A percentile compares a stretch with the other conserved stretches of the same genome.
Evolutionary conservation across 176 grass and related monocot species (phyloP).

Genomic region (Elaeis guineensis): DNA sequence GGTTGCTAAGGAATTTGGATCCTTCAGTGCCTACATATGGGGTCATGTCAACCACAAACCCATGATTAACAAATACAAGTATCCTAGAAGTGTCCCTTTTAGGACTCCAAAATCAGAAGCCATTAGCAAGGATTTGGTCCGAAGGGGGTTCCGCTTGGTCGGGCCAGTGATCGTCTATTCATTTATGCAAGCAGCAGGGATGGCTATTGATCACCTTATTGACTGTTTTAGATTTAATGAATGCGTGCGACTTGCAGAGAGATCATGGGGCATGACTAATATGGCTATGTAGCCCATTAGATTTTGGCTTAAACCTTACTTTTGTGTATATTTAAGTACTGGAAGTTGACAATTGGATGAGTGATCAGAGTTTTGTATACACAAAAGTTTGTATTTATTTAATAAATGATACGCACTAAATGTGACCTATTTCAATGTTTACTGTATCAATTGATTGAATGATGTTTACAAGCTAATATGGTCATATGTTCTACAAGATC

Average conservation of each 20-base stretch:
- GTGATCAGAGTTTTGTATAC: too few species aligned
- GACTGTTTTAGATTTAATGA: slow-evolving; percentile 66
- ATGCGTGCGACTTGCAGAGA: slow-evolving; percentile 54
- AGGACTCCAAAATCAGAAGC: slow-evolving; percentile 82
- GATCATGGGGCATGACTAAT: slow-evolving; percentile 79
- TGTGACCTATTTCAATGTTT: too few species aligned
- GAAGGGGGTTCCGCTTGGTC: slow-evolving; percentile 73
- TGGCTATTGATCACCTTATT: slow-evolving; percentile 82
- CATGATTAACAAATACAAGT: slow-evolving; percentile 56
- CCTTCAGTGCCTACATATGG: slow-evolving; percentile 91
- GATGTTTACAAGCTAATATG: too few species aligned
- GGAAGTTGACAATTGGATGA: too few species aligned
- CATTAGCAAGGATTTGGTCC: slow-evolving; percentile 82
- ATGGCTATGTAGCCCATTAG: slow-evolving; percentile 35
- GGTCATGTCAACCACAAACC: slow-evolving; percentile 86
- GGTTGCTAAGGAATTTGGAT: slow-evolving; percentile 82
- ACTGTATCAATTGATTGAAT: too few species aligned
- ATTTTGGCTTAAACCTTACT: too few species aligned
- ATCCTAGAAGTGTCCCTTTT: slow-evolving; percentile 62
- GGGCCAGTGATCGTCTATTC: slow-evolving; percentile 93
- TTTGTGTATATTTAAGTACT: too few species aligned
- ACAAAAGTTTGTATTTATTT: too few species aligned
- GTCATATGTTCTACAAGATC: too few species aligned
- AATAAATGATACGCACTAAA: too few species aligned
- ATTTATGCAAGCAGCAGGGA: slow-evolving; percentile 88